Conservation (phyloP, 2,329 filamentous ascomycete species). For the Sporothrix euskadiensis region DNA sequence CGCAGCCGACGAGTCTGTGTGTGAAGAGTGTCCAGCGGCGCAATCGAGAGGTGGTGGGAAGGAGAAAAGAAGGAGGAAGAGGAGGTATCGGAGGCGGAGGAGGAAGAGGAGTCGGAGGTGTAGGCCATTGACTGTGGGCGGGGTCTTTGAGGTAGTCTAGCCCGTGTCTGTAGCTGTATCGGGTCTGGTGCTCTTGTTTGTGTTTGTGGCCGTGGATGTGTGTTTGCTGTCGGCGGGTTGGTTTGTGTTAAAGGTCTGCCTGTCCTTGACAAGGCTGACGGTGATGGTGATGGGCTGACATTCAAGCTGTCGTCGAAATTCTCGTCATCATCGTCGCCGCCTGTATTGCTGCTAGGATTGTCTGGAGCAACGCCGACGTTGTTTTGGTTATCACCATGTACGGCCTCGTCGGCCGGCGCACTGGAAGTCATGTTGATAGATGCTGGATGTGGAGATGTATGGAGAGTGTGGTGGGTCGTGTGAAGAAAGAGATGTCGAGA, state of each 20-base stretch:
- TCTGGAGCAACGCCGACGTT: background rate
- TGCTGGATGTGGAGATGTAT: background rate
- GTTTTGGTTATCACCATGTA: background rate
- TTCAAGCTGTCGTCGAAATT: background rate
- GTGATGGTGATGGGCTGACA: background rate
- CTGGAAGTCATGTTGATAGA: background rate
- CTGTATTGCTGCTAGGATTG: background rate
- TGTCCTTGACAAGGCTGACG: background rate
- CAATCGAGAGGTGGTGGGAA: background rate
- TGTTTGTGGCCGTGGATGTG: background rate
- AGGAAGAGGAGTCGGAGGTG: background rate
- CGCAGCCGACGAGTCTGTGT: slow-evolving; percentile 5
- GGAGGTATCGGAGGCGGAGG: background rate
- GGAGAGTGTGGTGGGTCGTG: background rate
- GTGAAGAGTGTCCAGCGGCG: background rate
- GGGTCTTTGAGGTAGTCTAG: background rate
- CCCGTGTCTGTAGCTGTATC: background rate
- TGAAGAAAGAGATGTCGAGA: background rate
- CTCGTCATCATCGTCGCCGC: background rate
- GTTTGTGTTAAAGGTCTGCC: background rate
- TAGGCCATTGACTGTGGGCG: background rate
- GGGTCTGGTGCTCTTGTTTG: background rate
- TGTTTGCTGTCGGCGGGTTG: too few relatives aligned
- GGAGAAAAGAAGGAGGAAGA: background rate
- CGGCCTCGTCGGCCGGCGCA: background rate